Percentiles rank a stretch among this genome's conserved stretches.
Evolutionary conservation across 2,329 filamentous ascomycete genomes (phyloP).

Genomic region (Alternaria novae-zelandiae): DNA sequence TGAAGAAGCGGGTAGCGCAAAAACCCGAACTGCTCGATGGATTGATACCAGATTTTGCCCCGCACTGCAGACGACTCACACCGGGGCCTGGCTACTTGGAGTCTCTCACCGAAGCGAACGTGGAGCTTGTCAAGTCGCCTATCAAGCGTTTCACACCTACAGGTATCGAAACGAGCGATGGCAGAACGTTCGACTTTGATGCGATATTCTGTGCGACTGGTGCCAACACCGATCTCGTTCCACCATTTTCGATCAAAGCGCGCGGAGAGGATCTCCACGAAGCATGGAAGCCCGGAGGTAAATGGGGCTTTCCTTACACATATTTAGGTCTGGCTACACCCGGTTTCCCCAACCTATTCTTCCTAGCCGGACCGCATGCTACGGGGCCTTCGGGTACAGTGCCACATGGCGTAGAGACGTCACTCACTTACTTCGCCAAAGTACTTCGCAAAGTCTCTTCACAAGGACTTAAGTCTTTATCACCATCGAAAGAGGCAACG

Average conservation of each 20-base stretch:
- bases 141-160: constrained; percentile 48
- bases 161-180: constrained; percentile 50
- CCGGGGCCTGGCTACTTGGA: constrained; percentile 50
- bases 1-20: constrained; percentile 48
- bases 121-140: constrained; percentile 49
- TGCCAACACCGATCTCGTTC: constrained; percentile 59
- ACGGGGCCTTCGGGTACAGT: constrained; percentile 65
- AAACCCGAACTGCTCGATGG: constrained; percentile 52
- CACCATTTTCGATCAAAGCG: constrained; percentile 66
- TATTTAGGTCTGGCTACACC: constrained; percentile 70
- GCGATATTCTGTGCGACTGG: constrained; percentile 69
- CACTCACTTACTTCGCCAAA: constrained; percentile 69
- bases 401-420: constrained; percentile 70
- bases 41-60: constrained; percentile 50
- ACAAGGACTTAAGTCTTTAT: constrained; percentile 70
- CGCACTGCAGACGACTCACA: constrained; percentile 43
- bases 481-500: constrained; percentile 63
- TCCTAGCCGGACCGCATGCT: constrained; percentile 60
- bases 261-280: constrained; percentile 60
- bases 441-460: constrained; percentile 69
- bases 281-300: constrained; percentile 63
- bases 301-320: constrained; percentile 69
- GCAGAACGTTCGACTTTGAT: constrained; percentile 48
- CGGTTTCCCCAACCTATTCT: constrained; percentile 71
- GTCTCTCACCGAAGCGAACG: constrained; percentile 50